A percentile compares a stretch with the other conserved stretches of the same genome.
phyloP scores from a whole-genome alignment of 2,329 filamentous ascomycete genomes.

The Colletotrichum cereale region DNA sequence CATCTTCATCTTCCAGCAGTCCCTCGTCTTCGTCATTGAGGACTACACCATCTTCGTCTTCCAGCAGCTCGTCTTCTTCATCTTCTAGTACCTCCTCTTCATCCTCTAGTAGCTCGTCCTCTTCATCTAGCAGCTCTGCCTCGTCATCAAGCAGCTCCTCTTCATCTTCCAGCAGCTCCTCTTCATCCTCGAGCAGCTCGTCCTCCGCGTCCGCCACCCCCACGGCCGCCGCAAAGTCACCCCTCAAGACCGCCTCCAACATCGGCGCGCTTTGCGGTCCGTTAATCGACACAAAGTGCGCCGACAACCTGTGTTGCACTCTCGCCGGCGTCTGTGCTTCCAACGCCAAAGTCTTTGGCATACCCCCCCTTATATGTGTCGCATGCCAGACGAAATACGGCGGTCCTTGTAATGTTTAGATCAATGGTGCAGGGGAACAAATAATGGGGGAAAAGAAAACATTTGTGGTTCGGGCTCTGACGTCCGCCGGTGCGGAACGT shows the following conservation, averaged over 20 bases:
- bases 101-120: neutral
- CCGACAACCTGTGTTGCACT: neutral
- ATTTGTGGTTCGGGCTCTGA: too few relatives aligned
- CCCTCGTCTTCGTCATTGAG: too few relatives aligned
- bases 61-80: too few relatives aligned
- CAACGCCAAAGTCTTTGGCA: neutral
- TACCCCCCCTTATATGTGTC: fast-evolving
- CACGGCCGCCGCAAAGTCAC: too few relatives aligned
- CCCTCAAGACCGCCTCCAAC: neutral
- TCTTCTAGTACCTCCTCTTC: neutral
- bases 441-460: fast-evolving
- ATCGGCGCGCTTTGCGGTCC: neutral
- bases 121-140: too few relatives aligned
- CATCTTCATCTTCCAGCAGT: neutral
- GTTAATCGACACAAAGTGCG: neutral
- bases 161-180: too few relatives aligned
- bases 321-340: neutral
- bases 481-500: too few relatives aligned
- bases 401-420: neutral
- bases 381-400: neutral
- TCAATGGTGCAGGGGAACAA: neutral
- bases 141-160: neutral
- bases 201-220: neutral
- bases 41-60: too few relatives aligned
- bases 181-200: too few relatives aligned